Percentiles rank a stretch among this genome's conserved stretches.
Conservation (phyloP, 768 basidiomycete species). For the Amanita polypyramis region DNA sequence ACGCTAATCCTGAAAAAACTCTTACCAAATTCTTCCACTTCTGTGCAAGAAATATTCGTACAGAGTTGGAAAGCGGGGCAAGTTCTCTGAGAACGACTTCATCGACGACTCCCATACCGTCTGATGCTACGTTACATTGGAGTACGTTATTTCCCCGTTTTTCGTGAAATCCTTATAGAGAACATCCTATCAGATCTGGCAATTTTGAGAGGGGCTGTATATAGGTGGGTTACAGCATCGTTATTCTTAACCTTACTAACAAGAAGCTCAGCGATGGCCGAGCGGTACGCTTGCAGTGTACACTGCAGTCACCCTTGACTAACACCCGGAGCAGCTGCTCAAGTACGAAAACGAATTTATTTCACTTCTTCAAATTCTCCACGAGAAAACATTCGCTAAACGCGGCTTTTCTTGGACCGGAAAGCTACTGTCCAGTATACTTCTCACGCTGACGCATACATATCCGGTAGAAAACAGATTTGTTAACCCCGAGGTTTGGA, state of each 20-base stretch:
- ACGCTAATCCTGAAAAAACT: constrained; percentile 68
- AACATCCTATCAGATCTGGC: constrained; percentile 43
- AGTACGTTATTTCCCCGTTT: constrained; percentile 34
- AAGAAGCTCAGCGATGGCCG: constrained; percentile 34
- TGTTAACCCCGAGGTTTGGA: constrained; percentile 70
- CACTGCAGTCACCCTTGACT: background rate
- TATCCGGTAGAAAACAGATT: constrained; percentile 78
- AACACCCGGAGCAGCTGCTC: constrained; percentile 36
- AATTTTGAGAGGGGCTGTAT: constrained; percentile 69
- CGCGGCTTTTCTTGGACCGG: constrained; percentile 77
- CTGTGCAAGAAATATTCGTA: constrained; percentile 56
- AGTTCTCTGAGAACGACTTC: constrained; percentile 66
- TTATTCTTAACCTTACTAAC: background rate
- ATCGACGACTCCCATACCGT: constrained; percentile 53
- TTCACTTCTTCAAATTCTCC: constrained; percentile 49
- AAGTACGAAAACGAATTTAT: constrained; percentile 53
- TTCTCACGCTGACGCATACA: constrained; percentile 69
- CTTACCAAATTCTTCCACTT: constrained; percentile 71
- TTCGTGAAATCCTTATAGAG: constrained; percentile 5
- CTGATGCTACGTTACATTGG: constrained; percentile 84
- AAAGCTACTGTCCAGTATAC: constrained; percentile 59
- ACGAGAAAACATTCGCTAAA: constrained; percentile 66
- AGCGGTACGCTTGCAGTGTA: constrained; percentile 31
- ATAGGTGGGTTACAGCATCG: constrained; percentile 43
- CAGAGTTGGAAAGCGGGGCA: constrained; percentile 80